A percentile compares a stretch with the other conserved stretches of the same genome.
phyloP scores from a whole-genome alignment of 2,329 filamentous ascomycete genomes.

The Madurella fahalii region DNA sequence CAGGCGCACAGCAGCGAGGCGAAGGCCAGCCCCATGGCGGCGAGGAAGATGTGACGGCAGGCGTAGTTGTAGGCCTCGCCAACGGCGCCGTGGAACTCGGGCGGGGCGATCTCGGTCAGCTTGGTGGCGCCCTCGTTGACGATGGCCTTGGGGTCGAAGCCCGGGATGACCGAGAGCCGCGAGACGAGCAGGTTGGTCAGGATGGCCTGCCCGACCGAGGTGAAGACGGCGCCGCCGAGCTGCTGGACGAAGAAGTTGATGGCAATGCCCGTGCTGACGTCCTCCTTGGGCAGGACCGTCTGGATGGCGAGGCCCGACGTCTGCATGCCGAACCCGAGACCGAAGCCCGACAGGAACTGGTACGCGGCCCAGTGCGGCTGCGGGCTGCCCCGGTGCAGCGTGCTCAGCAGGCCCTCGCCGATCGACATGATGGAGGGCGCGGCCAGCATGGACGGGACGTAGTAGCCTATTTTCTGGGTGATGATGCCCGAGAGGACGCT shows the following conservation, averaged over 20 bases:
- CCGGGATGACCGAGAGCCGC: constrained; percentile 38
- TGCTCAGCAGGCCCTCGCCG: constrained; percentile 56
- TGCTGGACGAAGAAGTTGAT: constrained; percentile 57
- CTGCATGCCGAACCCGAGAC: constrained; percentile 57
- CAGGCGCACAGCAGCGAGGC: constrained; percentile 54
- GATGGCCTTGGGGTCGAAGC: constrained; percentile 40
- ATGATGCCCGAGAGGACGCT: constrained; percentile 45
- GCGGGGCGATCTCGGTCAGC: constrained; percentile 50
- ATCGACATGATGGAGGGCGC: constrained; percentile 47
- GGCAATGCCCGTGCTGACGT: constrained; percentile 53
- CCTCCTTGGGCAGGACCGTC: constrained; percentile 47
- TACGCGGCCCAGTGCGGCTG: constrained; percentile 56
- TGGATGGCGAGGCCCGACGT: constrained; percentile 54
- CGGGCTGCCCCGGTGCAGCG: constrained; percentile 44
- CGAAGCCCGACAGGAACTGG: constrained; percentile 56
- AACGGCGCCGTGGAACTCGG: constrained; percentile 49
- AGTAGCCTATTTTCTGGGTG: constrained; percentile 56
- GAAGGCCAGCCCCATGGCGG: constrained; percentile 52
- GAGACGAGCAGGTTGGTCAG: constrained; percentile 45
- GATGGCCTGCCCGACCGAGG: constrained; percentile 53
- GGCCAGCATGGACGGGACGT: constrained; percentile 53
- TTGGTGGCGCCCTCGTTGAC: constrained; percentile 55
- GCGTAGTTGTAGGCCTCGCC: constrained; percentile 62
- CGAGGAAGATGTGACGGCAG: constrained; percentile 59
- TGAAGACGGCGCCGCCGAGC: constrained; percentile 55